A percentile compares a stretch with the other conserved stretches of the same genome.
phyloP scores from a whole-genome alignment of 257 asterid genomes.

The Nicotiana sylvestris region DNA sequence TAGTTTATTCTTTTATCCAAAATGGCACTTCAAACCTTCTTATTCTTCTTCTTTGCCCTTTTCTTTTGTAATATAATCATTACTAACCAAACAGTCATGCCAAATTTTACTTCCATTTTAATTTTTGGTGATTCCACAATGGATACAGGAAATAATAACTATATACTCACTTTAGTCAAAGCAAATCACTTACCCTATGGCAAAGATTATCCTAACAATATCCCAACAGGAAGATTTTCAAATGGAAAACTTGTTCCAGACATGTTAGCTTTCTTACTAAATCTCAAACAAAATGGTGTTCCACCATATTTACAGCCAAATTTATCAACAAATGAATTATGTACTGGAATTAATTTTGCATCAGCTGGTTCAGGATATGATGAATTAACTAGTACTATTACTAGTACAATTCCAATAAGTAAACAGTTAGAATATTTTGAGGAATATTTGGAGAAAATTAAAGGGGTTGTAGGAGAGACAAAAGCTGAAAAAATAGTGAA shows the following conservation, averaged over 20 bases:
- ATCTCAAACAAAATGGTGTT: not conserved
- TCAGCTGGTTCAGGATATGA: slow-evolving; percentile 12
- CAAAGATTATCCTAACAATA: not conserved
- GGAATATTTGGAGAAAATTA: slow-evolving; percentile 1
- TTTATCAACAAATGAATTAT: not conserved
- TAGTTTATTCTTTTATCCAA: not conserved
- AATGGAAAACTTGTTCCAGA: slow-evolving; percentile 15
- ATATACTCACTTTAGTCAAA: not conserved
- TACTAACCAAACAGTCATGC: not conserved
- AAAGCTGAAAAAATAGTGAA: not conserved
- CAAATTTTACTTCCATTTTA: not conserved
- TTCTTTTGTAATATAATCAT: not conserved
- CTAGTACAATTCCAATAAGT: not conserved
- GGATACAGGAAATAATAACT: slow-evolving; percentile 6
- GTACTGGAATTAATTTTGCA: slow-evolving; percentile 8
- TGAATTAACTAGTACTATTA: not conserved
- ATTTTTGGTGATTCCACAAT: slow-evolving; percentile 13
- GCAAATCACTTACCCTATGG: slow-evolving; percentile 10
- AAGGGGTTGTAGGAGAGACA: not conserved
- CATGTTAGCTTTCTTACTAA: not conserved
- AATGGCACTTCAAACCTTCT: not conserved
- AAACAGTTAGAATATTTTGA: slow-evolving; percentile 4
- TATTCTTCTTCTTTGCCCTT: not conserved
- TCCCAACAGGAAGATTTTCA: not conserved
- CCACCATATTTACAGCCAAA: slow-evolving; percentile 5